phyloP scores from a whole-genome alignment of 2,329 filamentous ascomycete species.

The Parasarocladium wereldwijsianum region DNA sequence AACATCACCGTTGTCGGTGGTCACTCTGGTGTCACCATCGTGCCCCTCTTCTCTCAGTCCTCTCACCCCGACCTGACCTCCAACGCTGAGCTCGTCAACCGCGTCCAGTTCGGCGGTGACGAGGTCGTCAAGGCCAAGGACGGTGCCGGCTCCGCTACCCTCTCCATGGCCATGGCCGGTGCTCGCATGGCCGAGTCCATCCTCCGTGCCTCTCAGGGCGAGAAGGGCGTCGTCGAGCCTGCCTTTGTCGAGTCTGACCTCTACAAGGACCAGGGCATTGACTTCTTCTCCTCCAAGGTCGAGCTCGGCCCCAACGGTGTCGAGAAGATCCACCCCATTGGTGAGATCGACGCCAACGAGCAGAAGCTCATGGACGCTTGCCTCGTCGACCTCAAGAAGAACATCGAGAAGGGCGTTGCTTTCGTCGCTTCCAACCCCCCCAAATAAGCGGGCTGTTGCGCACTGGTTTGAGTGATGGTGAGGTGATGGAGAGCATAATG shows the following conservation, averaged over 20 bases:
- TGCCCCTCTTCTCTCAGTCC: conserved; percentile 92
- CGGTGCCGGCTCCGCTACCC: conserved; percentile 88
- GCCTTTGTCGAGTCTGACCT: conserved; percentile 94
- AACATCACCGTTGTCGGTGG: conserved; percentile 93
- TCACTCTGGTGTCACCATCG: conserved; percentile 96
- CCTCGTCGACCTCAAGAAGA: conserved; percentile 76
- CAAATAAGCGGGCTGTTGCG: conserved; percentile 28
- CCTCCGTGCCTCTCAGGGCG: conserved; percentile 80
- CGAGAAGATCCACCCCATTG: conserved; percentile 80
- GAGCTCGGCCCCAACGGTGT: conserved; percentile 95
- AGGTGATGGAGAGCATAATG: conserved; percentile 1
- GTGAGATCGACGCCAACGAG: conserved; percentile 73
- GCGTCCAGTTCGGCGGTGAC: conserved; percentile 97
- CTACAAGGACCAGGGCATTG: conserved; percentile 95
- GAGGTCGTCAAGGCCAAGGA: conserved; percentile 99
- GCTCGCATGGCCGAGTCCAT: conserved; percentile 74
- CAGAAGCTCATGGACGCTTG: conserved; percentile 77
- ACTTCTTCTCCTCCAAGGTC: conserved; percentile 93
- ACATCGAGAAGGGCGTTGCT: conserved; percentile 78
- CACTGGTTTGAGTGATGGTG: conserved; percentile 3
- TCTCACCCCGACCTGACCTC: conserved; percentile 71
- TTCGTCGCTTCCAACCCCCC: conserved; percentile 46
- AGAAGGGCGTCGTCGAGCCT: conserved; percentile 91
- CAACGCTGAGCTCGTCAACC: conserved; percentile 69
- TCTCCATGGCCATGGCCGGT: conserved; percentile 98